Evolutionary conservation across 768 basidiomycete genomes (phyloP), one percentile per base, ranked within the genome.

Genomic region (Termitomyces bulborhizus): DNA sequence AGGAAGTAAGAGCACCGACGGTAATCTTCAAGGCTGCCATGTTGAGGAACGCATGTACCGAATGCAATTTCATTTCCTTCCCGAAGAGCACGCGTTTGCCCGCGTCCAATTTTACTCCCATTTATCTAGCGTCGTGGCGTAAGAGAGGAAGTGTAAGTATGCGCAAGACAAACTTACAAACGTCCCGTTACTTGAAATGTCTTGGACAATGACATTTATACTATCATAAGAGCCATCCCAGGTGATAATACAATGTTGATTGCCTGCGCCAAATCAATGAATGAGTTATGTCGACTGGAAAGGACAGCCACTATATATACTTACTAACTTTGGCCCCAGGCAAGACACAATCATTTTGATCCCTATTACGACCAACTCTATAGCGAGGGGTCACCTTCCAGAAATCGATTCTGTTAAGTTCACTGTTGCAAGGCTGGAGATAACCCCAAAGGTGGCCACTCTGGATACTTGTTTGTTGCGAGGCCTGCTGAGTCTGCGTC

Each of bases 61-160:
- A 98, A 88, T 7, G 89, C 85, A 62, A 98, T 80, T 69, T 94
- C 92, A 65, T 90, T 90, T 6, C 94, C 93, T 57, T 90, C 84
- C 12, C 76, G 77, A 47, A 95, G 71, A 43, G 90, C 72, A 37
- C 78, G 72, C 52, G 76, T 74, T 9, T 74, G 69, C 40, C 74
- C 75, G 61, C 77, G 83, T 37, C 81, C 84, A 53, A 95, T 76
- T 67, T 81, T 82, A 40, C 68, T 68, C 31, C 82, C 81, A 61
- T 88, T 90, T 62, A 90, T 82, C 89, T 90, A 43, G 52, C 53
- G 34, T 34, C 21, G 36, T 26, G n/a, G 27, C 27, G 26, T 34
- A 27, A 31, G 57, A 47, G 27, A 36, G 31, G 18, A 42, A 51
- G 32, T 32, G 31, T n/a, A 18, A n/a, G 21, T 21, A 13, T 43